Evolutionary conservation across 106 monocot species (phyloP).

Genomic region (Dendrobium officinale): DNA sequence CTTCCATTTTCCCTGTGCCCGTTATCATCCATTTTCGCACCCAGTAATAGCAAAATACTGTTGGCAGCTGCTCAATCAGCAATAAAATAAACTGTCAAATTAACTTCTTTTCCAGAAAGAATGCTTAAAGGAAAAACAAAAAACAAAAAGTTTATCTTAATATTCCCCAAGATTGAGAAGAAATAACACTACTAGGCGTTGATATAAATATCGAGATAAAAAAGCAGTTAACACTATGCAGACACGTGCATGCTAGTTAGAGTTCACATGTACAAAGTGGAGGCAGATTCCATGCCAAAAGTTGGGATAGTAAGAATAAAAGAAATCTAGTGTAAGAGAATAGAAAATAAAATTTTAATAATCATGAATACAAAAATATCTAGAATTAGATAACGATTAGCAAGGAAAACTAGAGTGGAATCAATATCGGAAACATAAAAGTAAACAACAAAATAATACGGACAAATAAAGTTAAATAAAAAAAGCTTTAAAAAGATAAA

Average conservation of each 20-base stretch:
- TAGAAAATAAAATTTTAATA: no score
- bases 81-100: neutral
- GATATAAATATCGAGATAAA: neutral
- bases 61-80: neutral
- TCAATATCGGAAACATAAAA: no score
- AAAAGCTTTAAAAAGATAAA: no score
- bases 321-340: no score
- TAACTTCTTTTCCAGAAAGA: neutral
- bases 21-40: conserved; percentile 26
- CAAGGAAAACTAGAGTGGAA: no score
- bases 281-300: neutral
- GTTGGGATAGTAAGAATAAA: no score
- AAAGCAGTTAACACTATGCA: neutral
- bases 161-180: neutral
- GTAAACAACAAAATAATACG: no score
- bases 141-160: neutral
- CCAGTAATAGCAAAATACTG: neutral
- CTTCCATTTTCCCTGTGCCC: conserved; percentile 38
- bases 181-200: neutral
- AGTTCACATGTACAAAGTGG: neutral
- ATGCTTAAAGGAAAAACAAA: neutral
- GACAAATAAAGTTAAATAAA: no score
- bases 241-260: neutral
- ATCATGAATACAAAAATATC: no score
- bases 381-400: no score